Percentiles rank a stretch among this genome's conserved stretches.
Evolutionary conservation across 768 basidiomycete species (phyloP).

Genomic region (Boletus reticulatus): DNA sequence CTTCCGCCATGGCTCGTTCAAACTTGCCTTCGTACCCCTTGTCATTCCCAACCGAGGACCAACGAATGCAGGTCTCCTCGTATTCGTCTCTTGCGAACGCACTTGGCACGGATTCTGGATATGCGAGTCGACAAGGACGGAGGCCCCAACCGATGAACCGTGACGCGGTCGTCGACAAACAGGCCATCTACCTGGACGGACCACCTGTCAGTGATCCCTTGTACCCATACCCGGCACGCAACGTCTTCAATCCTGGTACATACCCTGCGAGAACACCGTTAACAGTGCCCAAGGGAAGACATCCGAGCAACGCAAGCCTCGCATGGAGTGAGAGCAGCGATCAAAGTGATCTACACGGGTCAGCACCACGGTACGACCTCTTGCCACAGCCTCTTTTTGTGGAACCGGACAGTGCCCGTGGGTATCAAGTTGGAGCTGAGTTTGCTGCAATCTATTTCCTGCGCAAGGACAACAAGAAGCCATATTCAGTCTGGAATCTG

Average conservation of each 20-base stretch:
- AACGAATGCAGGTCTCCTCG: conserved; percentile 15
- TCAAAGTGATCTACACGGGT: background rate
- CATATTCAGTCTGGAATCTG: conserved; percentile 28
- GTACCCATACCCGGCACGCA: conserved; percentile 32
- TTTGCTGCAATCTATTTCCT: conserved; percentile 33
- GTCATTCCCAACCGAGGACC: conserved; percentile 19
- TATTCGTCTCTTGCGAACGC: conserved; percentile 27
- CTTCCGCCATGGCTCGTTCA: conserved; percentile 18
- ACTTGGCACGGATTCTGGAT: conserved; percentile 14
- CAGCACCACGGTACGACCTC: conserved; percentile 6
- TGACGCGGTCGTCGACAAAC: conserved; percentile 7
- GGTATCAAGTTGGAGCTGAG: conserved; percentile 15
- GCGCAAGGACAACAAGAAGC: conserved; percentile 20
- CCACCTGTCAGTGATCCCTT: conserved; percentile 18
- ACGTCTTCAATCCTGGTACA: conserved; percentile 24
- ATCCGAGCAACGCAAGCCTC: background rate
- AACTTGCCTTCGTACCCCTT: conserved; percentile 15
- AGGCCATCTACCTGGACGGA: conserved; percentile 15
- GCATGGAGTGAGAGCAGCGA: background rate
- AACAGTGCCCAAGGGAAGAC: conserved; percentile 8
- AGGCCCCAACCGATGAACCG: background rate
- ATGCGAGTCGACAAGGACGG: conserved; percentile 6
- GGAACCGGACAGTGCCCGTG: conserved; percentile 10
- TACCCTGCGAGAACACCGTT: conserved; percentile 10
- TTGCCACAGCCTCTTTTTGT: conserved; percentile 21